Evolutionary conservation across 2,329 filamentous ascomycete genomes (phyloP).

Genomic region (Xylogone sp.): DNA sequence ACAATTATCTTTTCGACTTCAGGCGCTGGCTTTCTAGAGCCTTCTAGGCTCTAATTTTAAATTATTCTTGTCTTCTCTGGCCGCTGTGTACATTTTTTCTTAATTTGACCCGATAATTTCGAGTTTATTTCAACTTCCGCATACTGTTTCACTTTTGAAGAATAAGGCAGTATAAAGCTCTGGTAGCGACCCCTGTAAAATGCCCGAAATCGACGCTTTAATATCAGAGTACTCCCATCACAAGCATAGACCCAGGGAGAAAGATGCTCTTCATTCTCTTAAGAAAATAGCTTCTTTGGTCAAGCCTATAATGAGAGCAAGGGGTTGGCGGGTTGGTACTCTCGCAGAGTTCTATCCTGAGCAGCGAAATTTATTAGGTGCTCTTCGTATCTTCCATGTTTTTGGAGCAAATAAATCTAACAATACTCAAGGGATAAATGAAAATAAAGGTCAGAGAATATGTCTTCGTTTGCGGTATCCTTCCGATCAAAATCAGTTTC

Average conservation of each 20-base stretch:
- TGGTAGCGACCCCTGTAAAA: slow-evolving; percentile 3
- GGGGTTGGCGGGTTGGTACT: slow-evolving; percentile 73
- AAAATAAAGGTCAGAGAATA: slow-evolving; percentile 73
- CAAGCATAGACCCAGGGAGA: slow-evolving; percentile 41
- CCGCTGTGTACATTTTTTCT: not conserved
- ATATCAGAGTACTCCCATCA: slow-evolving; percentile 49
- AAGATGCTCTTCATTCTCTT: slow-evolving; percentile 56
- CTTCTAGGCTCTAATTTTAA: slow-evolving; percentile 2
- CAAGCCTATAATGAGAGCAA: slow-evolving; percentile 90
- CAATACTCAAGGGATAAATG: slow-evolving; percentile 60
- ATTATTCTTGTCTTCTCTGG: not conserved
- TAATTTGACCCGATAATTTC: too few species aligned
- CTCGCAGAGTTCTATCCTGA: slow-evolving; percentile 83
- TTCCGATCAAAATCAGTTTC: slow-evolving; percentile 69
- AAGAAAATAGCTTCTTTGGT: slow-evolving; percentile 83
- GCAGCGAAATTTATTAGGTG: slow-evolving; percentile 69
- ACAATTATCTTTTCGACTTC: slow-evolving; percentile 2
- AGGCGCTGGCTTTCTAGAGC: slow-evolving; percentile 10
- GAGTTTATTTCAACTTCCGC: not conserved
- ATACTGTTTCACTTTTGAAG: not conserved
- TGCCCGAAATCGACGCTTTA: slow-evolving; percentile 38
- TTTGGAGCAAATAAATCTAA: slow-evolving; percentile 1
- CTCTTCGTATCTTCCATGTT: slow-evolving; percentile 7
- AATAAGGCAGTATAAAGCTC: not conserved
- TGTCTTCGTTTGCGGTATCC: slow-evolving; percentile 77